Evolutionary conservation across 371 early-diverging fungal genomes (phyloP), one percentile per base, ranked within the genome.

Genomic region (Rhizomucor miehei): DNA sequence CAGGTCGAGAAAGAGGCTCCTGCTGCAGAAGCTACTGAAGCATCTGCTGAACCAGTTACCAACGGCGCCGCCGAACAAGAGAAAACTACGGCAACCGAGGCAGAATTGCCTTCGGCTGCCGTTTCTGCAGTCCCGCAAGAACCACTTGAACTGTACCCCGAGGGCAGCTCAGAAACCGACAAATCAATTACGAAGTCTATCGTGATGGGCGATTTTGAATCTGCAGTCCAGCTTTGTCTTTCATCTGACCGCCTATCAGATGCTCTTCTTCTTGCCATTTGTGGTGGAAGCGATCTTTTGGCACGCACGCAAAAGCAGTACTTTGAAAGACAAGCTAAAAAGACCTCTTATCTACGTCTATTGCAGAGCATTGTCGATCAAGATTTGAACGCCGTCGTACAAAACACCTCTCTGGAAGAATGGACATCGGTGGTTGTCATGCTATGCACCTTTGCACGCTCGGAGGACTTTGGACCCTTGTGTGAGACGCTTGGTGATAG

Each of bases 351-450:
- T 59, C 65, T 92, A 14, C 89, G 97, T 35, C 67, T 98, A 0
- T 69, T 96, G 59, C 82, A 93, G 54, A 81, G 83, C 50, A 82
- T 99, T 41, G 81, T 90, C 12, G 73, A 81, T n/a, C 86, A 87
- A 16, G 90, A 95, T 61, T 65, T 97, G 60, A 62, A 65, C 6
- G 92, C 95, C 59, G 79, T 95, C 37, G 94, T 95, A 0, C 73
- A 79, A 44, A 85, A 88, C 56, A 88, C 87, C 1, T 80, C 82
- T 21, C 57, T 97, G 62, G 77, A 72, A n/a, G 90, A 90, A 52
- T 98, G 99, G 99, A 86, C 90, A 55, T 92, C 95, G 46, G 79
- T 92, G 21, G 69, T 97, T 25, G 94, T 90, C 9, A 76, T 96
- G 9, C 74, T 99, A 36, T 96, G 95, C 74, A 94, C 95, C 0